Percentiles rank a stretch among this genome's conserved stretches.
Evolutionary conservation across 2,329 filamentous ascomycete genomes (phyloP).

Genomic region (Botryotinia globosa): DNA sequence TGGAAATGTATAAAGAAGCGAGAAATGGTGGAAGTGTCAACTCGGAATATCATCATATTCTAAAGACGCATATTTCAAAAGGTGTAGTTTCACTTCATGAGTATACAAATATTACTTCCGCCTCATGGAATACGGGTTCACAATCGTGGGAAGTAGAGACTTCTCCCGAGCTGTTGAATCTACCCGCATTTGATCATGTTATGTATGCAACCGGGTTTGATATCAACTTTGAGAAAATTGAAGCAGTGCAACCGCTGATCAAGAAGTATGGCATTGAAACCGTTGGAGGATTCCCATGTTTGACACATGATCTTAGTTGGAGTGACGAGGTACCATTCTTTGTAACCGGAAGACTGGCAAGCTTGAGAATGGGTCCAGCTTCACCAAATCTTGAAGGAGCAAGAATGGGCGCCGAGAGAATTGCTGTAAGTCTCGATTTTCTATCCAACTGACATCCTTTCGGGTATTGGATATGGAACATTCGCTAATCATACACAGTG

Average conservation of each 20-base stretch:
- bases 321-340: constrained; percentile 69
- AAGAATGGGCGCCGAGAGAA: constrained; percentile 68
- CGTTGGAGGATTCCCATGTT: constrained; percentile 65
- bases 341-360: constrained; percentile 65
- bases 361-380: constrained; percentile 66
- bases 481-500: constrained; percentile 20
- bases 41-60: constrained; percentile 39
- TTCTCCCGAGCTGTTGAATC: constrained; percentile 46
- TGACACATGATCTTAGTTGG: constrained; percentile 78
- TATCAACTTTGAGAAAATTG: constrained; percentile 58
- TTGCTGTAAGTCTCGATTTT: constrained; percentile 23
- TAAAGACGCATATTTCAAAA: constrained; percentile 22
- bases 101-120: constrained; percentile 44
- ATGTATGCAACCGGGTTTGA: constrained; percentile 64
- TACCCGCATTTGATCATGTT: constrained; percentile 46
- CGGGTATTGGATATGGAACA: not conserved
- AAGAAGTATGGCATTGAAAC: constrained; percentile 58
- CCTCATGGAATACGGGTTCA: constrained; percentile 47
- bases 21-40: constrained; percentile 77
- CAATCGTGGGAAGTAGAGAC: constrained; percentile 50
- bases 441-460: not conserved
- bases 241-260: constrained; percentile 59
- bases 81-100: constrained; percentile 25
- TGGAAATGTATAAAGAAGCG: constrained; percentile 62
- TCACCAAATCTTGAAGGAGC: constrained; percentile 73